Evolutionary conservation across 768 basidiomycete genomes (phyloP), one percentile per base, ranked within the genome.

Genomic region (Amanita pseudoporphyria): DNA sequence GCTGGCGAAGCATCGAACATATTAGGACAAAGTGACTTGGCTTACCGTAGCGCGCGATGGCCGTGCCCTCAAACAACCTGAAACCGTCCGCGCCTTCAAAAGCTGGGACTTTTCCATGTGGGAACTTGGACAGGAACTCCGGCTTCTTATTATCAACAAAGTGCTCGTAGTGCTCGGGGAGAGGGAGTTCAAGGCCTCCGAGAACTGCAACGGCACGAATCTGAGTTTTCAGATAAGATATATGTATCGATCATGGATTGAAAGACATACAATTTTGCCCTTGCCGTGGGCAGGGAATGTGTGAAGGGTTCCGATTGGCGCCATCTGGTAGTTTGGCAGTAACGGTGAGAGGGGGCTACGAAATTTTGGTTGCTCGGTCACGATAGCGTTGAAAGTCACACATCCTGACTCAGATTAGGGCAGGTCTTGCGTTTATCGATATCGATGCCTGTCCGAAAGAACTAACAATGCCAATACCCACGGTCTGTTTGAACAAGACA

Each of bases 21-120:
- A 64, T 67, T 59, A 61, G 33, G 52, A 63, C 66, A 59, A 52
- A 45, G 44, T 24, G 14, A 12, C n/a, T 6, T 57, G 48, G 84
- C 92, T 80, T 69, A 97, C 95, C 58, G 69, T 95, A 93, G 51
- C 81, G 82, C 40, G 90, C 86, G 66, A 98, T 91, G 42, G 91
- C 80, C 48, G 68, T 62, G 49, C 78, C 73, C 72, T 95, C 95
- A 57, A 80, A 78, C 52, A 96, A 70, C 60, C 72, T 76, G 74
- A 90, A 78, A 49, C 91, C 91, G 64, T 91, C 79, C 12, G 71
- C 66, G 39, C 76, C 71, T 64, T 92, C 89, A 47, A 85, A 76
- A 32, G 85, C 83, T 22, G 96, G 95, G 57, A 95, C 78, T 72
- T 91, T 90, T 49, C 87, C 84, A 51, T 74, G 74, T 44, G 84